Evolutionary conservation across 768 basidiomycete genomes (phyloP).

Genomic region (Tylopilus felleus): DNA sequence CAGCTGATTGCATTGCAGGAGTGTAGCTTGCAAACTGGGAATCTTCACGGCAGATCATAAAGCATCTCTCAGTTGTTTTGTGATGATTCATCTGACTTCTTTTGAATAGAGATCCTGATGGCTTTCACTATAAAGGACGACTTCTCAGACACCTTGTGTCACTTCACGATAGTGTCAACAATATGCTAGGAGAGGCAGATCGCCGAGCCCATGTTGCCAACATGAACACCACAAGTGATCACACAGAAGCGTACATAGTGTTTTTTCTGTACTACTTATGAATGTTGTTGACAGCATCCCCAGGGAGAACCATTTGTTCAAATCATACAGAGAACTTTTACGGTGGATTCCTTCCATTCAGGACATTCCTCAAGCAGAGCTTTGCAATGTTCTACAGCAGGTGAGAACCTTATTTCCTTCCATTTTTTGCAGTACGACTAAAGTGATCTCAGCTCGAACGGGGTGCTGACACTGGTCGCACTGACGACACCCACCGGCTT

Average conservation of each 20-base stretch:
- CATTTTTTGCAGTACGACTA: no score
- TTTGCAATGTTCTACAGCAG: not conserved
- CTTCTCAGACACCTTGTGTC: not conserved
- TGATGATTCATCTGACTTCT: no score
- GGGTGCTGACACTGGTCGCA: no score
- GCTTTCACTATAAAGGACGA: not conserved
- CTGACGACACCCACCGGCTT: not conserved
- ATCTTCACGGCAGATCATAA: no score
- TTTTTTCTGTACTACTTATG: no score
- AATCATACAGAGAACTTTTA: not conserved
- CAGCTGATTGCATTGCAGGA: no score
- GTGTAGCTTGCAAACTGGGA: no score
- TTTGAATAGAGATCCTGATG: no score
- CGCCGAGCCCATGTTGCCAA: not conserved
- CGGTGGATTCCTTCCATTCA: not conserved
- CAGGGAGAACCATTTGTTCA: not conserved
- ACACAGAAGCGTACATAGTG: no score
- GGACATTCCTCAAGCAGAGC: not conserved
- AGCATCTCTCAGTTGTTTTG: no score
- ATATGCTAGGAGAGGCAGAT: not conserved
- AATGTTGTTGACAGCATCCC: not conserved
- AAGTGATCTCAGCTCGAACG: no score
- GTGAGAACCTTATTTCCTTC: not conserved
- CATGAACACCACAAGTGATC: no score
- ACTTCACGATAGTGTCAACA: not conserved